Percentiles rank a stretch among this genome's conserved stretches.
Evolutionary conservation across 495 filamentous ascomycete genomes (phyloP).

Genomic region (Penicillium robsamsonii): DNA sequence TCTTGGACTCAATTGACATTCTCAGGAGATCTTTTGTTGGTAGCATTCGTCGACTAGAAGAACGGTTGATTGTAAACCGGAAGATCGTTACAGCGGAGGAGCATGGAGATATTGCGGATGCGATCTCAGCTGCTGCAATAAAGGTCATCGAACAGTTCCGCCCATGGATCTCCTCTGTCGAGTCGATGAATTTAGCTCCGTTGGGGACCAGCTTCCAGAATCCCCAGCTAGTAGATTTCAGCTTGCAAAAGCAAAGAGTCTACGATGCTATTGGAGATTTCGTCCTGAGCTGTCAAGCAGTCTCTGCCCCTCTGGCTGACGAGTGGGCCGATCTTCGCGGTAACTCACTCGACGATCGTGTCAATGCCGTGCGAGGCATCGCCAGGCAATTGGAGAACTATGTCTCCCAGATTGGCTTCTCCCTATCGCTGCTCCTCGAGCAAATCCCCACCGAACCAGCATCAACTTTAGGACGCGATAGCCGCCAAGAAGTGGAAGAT

Average conservation of each 20-base stretch:
- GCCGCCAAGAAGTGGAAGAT: constrained; percentile 35
- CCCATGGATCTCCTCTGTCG: constrained; percentile 81
- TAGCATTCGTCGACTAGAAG: constrained; percentile 80
- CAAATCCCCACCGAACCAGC: constrained; percentile 56
- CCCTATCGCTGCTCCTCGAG: constrained; percentile 81
- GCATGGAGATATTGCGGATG: constrained; percentile 72
- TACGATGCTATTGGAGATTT: constrained; percentile 93
- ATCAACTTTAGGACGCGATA: constrained; percentile 32
- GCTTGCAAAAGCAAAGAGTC: constrained; percentile 81
- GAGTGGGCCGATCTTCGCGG: constrained; percentile 94
- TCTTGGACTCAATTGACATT: constrained; percentile 83
- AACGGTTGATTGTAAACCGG: constrained; percentile 69
- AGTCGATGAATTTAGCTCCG: constrained; percentile 80
- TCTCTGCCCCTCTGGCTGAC: constrained; percentile 85
- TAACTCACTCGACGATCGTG: constrained; percentile 83
- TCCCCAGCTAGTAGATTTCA: constrained; percentile 83
- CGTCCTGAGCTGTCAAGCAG: constrained; percentile 77
- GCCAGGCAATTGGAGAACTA: constrained; percentile 78
- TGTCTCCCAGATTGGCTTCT: constrained; percentile 83
- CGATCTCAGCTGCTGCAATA: constrained; percentile 67
- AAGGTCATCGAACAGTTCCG: constrained; percentile 82
- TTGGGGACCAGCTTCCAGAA: constrained; percentile 74
- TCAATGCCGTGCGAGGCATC: constrained; percentile 73
- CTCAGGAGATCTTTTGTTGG: constrained; percentile 75
- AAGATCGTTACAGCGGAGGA: constrained; percentile 70